A percentile compares a stretch with the other conserved stretches of the same genome.
These are phyloP conservation scores for Xylariales sp. DNA, from an alignment of 2,329 filamentous ascomycete species.

Conservation along the genomic window DNA sequence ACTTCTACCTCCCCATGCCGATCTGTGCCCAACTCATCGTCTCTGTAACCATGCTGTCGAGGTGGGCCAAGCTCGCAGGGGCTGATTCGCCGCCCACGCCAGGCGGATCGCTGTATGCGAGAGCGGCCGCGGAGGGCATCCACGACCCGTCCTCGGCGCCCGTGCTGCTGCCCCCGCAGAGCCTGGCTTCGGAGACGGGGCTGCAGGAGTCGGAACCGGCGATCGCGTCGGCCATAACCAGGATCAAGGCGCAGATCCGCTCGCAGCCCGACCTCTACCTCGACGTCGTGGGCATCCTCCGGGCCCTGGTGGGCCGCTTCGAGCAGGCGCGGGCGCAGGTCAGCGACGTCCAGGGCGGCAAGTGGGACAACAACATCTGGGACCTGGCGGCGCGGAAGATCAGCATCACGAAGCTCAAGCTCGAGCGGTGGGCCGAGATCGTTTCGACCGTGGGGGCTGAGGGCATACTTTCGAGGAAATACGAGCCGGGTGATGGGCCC, in stretches of 20 bases:
- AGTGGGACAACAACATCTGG: constrained; percentile 41
- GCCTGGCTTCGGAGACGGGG: constrained; percentile 2
- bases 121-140: constrained; percentile 3
- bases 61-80: constrained; percentile 44
- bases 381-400: constrained; percentile 43
- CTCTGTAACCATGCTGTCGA: constrained; percentile 43
- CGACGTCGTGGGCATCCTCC: constrained; percentile 38
- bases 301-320: constrained; percentile 34
- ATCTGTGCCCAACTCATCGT: constrained; percentile 43
- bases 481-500: neutral
- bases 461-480: constrained; percentile 11
- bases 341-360: constrained; percentile 21
- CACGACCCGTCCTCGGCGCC: constrained; percentile 3
- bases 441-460: constrained; percentile 30
- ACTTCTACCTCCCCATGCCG: constrained; percentile 41
- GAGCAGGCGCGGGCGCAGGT: constrained; percentile 31
- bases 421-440: constrained; percentile 43
- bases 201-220: constrained; percentile 16
- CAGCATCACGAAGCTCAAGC: constrained; percentile 38
- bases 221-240: constrained; percentile 33
- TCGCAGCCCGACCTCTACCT: constrained; percentile 40
- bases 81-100: constrained; percentile 20
- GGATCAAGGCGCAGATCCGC: constrained; percentile 35
- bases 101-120: constrained; percentile 1
- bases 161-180: constrained; percentile 1